Percentiles rank a stretch among this genome's conserved stretches.
Conservation (phyloP, 1,284 basidiomycete species). For the Retiboletus fuscus region DNA sequence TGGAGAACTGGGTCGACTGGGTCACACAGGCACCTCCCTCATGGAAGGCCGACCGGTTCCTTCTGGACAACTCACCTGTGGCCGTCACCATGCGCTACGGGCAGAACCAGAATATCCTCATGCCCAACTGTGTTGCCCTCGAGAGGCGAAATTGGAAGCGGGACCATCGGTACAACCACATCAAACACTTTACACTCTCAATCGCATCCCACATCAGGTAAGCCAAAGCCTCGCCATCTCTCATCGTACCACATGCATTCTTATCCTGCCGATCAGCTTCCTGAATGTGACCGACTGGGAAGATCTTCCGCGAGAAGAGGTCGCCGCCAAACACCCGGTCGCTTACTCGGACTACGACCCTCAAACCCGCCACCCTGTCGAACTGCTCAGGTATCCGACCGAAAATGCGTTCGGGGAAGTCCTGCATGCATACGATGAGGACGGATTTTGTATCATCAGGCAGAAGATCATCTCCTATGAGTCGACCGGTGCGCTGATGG, state of each 20-base stretch:
- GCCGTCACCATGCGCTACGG: constrained; percentile 3
- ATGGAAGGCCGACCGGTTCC: constrained; percentile 5
- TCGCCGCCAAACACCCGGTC: neutral
- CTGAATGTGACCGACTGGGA: neutral
- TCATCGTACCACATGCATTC: too few species aligned
- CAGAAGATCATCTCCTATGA: neutral
- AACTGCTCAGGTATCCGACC: neutral
- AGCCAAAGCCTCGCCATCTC: too few species aligned
- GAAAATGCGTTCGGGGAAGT: neutral
- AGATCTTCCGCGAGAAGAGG: neutral
- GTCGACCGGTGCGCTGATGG: neutral
- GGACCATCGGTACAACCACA: neutral
- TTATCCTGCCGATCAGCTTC: too few species aligned
- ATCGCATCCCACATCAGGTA: neutral
- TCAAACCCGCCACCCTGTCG: neutral
- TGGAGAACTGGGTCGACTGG: neutral
- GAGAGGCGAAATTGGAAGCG: neutral
- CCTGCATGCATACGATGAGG: neutral
- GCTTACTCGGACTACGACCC: neutral
- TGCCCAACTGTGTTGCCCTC: neutral
- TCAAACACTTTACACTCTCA: neutral
- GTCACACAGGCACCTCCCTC: neutral
- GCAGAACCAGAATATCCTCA: neutral
- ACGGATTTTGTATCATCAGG: neutral
- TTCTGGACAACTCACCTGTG: neutral